phyloP scores from a whole-genome alignment of 163 green algal species.

The Scenedesmus sp. region DNA sequence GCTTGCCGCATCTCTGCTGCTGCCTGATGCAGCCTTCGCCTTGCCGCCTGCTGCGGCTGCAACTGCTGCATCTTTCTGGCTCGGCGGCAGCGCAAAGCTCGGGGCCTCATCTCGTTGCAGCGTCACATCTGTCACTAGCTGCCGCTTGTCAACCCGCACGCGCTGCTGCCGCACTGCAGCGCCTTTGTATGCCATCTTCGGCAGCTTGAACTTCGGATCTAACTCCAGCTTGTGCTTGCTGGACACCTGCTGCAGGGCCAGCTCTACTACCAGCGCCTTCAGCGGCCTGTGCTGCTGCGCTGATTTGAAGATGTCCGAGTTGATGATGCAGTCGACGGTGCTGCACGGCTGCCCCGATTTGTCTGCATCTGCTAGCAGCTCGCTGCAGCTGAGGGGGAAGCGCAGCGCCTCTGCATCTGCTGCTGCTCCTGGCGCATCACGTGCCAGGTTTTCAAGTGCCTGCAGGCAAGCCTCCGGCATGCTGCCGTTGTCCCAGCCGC shows the following conservation, averaged over 20 bases:
- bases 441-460: constrained; percentile 56
- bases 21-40: not conserved
- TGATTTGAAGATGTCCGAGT: constrained; percentile 59
- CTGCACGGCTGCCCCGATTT: constrained; percentile 58
- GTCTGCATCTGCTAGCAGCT: constrained; percentile 55
- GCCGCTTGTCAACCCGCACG: constrained; percentile 59
- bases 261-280: constrained; percentile 73
- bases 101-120: constrained; percentile 59
- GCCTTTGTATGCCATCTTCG: constrained; percentile 80
- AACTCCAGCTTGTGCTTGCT: constrained; percentile 65
- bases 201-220: constrained; percentile 76
- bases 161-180: constrained; percentile 48
- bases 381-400: constrained; percentile 64
- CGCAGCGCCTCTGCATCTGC: constrained; percentile 61
- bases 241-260: constrained; percentile 54
- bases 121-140: constrained; percentile 70
- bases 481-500: constrained; percentile 59
- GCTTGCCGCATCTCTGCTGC: not conserved
- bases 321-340: constrained; percentile 69
- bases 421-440: constrained; percentile 1
- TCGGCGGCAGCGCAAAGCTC: constrained; percentile 60
- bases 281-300: constrained; percentile 56
- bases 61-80: not conserved
- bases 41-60: constrained; percentile 15
- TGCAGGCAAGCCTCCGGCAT: constrained; percentile 65